These are phyloP conservation scores for Nasturtium officinale DNA, from an alignment of 345 rosid species.

Conservation along the genomic window DNA sequence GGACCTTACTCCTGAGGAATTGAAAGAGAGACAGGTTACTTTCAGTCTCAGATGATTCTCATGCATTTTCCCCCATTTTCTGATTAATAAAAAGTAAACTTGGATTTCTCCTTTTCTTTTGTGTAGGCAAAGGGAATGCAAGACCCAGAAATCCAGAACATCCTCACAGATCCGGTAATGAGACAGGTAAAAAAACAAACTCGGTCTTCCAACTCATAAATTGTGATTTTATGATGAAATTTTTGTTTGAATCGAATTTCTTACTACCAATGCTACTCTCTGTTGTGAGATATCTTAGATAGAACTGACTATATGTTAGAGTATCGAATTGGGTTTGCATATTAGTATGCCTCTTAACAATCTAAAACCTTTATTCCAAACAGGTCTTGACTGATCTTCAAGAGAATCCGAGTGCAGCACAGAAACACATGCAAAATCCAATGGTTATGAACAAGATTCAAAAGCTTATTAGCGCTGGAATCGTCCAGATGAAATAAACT, in stretches of 20 bases:
- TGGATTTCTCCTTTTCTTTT: neutral
- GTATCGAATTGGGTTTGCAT: neutral
- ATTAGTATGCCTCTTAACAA: conserved; percentile 9
- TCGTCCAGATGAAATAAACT: conserved; percentile 69
- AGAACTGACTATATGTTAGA: conserved; percentile 4
- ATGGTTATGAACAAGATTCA: conserved; percentile 90
- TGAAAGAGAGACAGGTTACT: conserved; percentile 94
- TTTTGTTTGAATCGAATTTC: neutral
- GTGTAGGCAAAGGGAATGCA: conserved; percentile 90
- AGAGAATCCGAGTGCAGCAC: conserved; percentile 85
- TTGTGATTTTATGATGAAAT: neutral
- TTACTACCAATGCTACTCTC: neutral
- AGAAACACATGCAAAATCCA: conserved; percentile 84
- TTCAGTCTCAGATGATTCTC: conserved; percentile 3
- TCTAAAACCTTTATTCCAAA: neutral
- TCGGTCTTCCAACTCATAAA: conserved; percentile 1
- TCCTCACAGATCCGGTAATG: conserved; percentile 93
- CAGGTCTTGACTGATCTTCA: conserved; percentile 85
- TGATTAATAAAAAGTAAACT: neutral
- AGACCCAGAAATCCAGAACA: conserved; percentile 92
- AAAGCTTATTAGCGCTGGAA: conserved; percentile 83
- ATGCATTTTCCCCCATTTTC: neutral
- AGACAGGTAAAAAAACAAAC: conserved; percentile 64
- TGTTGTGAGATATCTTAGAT: neutral
- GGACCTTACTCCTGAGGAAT: conserved; percentile 78